These are phyloP conservation scores for Boletus insuetus DNA, from an alignment of 768 basidiomycete genomes.

Conservation along the genomic window DNA sequence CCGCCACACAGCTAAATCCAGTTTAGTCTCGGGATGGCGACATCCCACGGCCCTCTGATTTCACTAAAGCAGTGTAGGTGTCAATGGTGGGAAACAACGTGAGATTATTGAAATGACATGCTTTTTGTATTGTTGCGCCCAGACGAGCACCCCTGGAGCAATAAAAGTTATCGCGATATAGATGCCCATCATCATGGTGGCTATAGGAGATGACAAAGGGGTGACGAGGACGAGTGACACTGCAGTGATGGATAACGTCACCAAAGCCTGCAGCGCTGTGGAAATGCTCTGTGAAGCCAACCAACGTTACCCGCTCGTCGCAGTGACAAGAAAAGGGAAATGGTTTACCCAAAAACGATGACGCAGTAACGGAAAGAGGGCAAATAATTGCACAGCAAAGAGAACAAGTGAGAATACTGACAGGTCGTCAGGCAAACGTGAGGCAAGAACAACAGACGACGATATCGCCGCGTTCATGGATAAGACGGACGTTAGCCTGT, in stretches of 20 bases:
- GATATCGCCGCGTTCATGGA: constrained; percentile 92
- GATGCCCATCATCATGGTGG: constrained; percentile 48
- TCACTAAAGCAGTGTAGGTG: constrained; percentile 50
- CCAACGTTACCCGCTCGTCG: constrained; percentile 11
- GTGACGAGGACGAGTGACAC: constrained; percentile 51
- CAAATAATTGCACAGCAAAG: constrained; percentile 79
- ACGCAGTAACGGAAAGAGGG: constrained; percentile 79
- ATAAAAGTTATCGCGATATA: constrained; percentile 63
- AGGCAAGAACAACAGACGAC: constrained; percentile 90
- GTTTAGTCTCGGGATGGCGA: constrained; percentile 72
- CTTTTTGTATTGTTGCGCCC: constrained; percentile 91
- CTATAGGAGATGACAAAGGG: constrained; percentile 53
- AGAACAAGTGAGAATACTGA: constrained; percentile 88
- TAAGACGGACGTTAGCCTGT: constrained; percentile 75
- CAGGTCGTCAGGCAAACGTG: constrained; percentile 77
- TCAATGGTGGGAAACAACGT: constrained; percentile 11
- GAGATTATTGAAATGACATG: constrained; percentile 34
- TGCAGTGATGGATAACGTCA: constrained; percentile 54
- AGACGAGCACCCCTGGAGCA: constrained; percentile 72
- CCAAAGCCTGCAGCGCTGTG: constrained; percentile 40
- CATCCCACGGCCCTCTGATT: constrained; percentile 89
- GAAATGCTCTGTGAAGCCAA: constrained; percentile 44
- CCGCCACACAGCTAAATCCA: constrained; percentile 28
- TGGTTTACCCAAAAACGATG: constrained; percentile 62
- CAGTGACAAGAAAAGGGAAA: constrained; percentile 10